Conservation (phyloP, 768 basidiomycete genomes). For the Mycena maculata region DNA sequence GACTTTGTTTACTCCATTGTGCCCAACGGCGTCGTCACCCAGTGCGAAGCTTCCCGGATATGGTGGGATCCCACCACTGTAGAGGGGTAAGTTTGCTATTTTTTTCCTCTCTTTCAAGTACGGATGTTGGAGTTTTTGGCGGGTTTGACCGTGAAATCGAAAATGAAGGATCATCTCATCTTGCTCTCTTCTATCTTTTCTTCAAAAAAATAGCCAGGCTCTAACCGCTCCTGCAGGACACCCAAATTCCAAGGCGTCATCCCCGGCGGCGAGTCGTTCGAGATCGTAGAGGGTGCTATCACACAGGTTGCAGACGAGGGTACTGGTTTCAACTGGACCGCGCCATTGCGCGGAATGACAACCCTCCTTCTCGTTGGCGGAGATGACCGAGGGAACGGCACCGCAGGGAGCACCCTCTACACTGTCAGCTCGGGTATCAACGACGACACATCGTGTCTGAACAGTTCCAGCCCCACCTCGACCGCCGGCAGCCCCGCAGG, state of each 20-base stretch:
- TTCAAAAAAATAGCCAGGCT: neutral
- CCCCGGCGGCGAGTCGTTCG: conserved; percentile 82
- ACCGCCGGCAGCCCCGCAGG: conserved; percentile 84
- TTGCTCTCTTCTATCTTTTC: neutral
- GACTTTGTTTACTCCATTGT: conserved; percentile 70
- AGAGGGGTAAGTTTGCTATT: conserved; percentile 28
- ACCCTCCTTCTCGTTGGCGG: conserved; percentile 75
- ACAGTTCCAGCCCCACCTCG: conserved; percentile 73
- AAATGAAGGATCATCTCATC: neutral
- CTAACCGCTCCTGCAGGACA: conserved; percentile 50
- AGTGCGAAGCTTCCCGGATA: conserved; percentile 71
- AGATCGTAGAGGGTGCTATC: conserved; percentile 63
- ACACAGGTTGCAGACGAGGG: conserved; percentile 59
- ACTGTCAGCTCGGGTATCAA: conserved; percentile 65
- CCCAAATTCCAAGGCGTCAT: conserved; percentile 79
- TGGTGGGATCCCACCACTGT: conserved; percentile 47
- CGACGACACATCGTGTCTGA: conserved; percentile 67
- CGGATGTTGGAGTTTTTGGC: neutral
- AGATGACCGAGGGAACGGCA: conserved; percentile 73
- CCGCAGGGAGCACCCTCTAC: conserved; percentile 71
- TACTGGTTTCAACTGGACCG: conserved; percentile 77
- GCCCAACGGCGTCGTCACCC: conserved; percentile 72
- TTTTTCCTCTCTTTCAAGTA: too few relatives aligned
- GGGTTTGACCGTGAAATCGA: neutral
- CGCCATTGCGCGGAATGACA: conserved; percentile 71